A percentile compares a stretch with the other conserved stretches of the same genome.
Evolutionary conservation across 2,329 filamentous ascomycete species (phyloP).

Genomic region (Aspergillus pseudoviridinutans): DNA sequence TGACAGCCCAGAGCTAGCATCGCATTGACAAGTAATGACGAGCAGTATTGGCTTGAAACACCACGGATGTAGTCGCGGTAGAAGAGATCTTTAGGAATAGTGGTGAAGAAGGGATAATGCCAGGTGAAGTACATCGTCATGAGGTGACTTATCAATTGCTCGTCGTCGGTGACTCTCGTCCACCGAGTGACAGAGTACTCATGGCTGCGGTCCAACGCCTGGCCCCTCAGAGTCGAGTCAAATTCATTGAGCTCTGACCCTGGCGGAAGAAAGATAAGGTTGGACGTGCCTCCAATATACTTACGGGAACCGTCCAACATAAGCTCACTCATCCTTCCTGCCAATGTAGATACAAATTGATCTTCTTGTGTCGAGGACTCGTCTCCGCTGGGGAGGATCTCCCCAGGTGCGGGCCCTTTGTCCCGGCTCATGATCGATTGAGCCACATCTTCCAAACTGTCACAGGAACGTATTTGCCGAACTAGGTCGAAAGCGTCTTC

Average conservation of each 20-base stretch:
- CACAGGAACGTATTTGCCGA: slow-evolving; percentile 81
- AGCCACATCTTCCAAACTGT: slow-evolving; percentile 64
- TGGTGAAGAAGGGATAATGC: slow-evolving; percentile 96
- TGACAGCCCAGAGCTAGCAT: slow-evolving; percentile 92
- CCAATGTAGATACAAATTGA: slow-evolving; percentile 71
- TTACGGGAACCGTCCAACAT: slow-evolving; percentile 80
- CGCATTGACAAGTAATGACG: slow-evolving; percentile 82
- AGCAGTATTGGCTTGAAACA: slow-evolving; percentile 71
- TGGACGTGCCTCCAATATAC: slow-evolving; percentile 91
- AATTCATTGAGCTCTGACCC: slow-evolving; percentile 45
- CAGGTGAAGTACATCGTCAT: slow-evolving; percentile 98
- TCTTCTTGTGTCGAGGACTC: slow-evolving; percentile 40
- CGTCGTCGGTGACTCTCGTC: slow-evolving; percentile 80
- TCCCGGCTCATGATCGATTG: slow-evolving; percentile 55
- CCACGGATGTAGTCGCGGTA: slow-evolving; percentile 79
- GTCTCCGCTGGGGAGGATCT: slow-evolving; percentile 24
- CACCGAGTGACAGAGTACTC: slow-evolving; percentile 76
- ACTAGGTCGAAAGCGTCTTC: slow-evolving; percentile 79
- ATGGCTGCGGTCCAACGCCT: slow-evolving; percentile 46
- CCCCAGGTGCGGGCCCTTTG: slow-evolving; percentile 43
- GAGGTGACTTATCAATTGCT: slow-evolving; percentile 75
- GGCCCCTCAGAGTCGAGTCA: slow-evolving; percentile 37
- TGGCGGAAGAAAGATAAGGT: slow-evolving; percentile 73
- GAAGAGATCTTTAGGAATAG: slow-evolving; percentile 79
- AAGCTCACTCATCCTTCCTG: slow-evolving; percentile 89